Evolutionary conservation across 148 eudicot genomes (phyloP).

Genomic region (Agrostemma githago): DNA sequence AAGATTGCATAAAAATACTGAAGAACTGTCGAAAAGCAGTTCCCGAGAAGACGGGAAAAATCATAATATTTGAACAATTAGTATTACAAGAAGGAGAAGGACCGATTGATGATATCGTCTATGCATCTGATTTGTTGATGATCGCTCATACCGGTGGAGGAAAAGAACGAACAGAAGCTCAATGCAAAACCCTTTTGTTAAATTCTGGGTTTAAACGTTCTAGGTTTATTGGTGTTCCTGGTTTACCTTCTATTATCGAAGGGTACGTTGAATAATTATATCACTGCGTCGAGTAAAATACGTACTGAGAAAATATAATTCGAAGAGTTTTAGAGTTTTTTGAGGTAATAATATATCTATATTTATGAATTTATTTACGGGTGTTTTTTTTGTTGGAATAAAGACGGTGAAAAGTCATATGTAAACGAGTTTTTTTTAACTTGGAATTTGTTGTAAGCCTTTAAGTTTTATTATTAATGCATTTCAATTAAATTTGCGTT

Average conservation of each 20-base stretch:
- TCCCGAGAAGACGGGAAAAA: slow-evolving; percentile 28
- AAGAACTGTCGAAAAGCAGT: slow-evolving; percentile 30
- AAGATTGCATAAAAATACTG: slow-evolving; percentile 33
- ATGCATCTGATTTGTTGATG: slow-evolving; percentile 29
- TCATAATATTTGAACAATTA: slow-evolving; percentile 28
- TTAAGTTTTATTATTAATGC: too few species aligned
- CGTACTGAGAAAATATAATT: too few species aligned
- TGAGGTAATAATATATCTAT: too few species aligned
- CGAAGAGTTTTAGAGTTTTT: too few species aligned
- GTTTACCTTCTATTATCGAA: slow-evolving; percentile 29
- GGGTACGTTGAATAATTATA: slow-evolving; percentile 5
- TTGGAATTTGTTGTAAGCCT: too few species aligned
- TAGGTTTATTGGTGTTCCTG: slow-evolving; percentile 26
- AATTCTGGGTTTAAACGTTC: slow-evolving; percentile 30
- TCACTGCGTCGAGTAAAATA: too few species aligned
- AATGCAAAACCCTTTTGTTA: slow-evolving; percentile 24
- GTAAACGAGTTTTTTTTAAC: too few species aligned
- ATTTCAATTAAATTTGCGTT: too few species aligned
- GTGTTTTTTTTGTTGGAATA: too few species aligned
- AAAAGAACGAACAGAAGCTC: slow-evolving; percentile 35
- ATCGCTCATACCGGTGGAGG: slow-evolving; percentile 25
- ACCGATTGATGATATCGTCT: slow-evolving; percentile 20
- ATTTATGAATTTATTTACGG: too few species aligned
- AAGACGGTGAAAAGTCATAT: too few species aligned
- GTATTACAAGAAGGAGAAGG: slow-evolving; percentile 25